Base-by-base conservation (phyloP, 257 asterid genomes). In the Phtheirospermum japonicum region DNA sequence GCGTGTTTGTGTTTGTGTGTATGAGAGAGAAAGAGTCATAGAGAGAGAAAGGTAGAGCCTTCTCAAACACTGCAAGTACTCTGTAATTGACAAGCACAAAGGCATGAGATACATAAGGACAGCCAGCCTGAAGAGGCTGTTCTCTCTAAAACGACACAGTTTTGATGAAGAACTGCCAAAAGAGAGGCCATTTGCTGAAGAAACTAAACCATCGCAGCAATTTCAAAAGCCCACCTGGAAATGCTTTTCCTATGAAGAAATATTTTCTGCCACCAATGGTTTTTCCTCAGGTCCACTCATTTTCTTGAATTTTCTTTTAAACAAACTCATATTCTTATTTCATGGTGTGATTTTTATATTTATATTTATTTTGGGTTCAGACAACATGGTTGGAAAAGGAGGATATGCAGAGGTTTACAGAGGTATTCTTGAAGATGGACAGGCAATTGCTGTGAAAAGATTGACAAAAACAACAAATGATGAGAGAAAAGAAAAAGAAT, bases 371-470 rank as follows among this genome's bases (percentile, higher is more conserved):
- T 20, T 3, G 54, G 49, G n/a, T 16, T 23, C 84, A 88, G 97
- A 81, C 9, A 85, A 89, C 54, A 68, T 92, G 84, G 99, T 83
- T 2, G 99, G 99, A 13, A 83, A 70, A 79, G 99, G 99, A 67
- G 99, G 99, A 9, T 89, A 71, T 72, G 97, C 99, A n/a, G 95
- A 89, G 89, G 99, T 92, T 1, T 92, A 85, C 85, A 92, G 71
- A 72, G 97, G 99, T 18, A 75, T 78, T 9, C 70, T 92, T 12
- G 85, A 76, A 70, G 82, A 82, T 65, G 99, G 99, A 6, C 75
- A 79, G 19, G 78, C 97, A 14, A 92, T 92, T 69, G 99, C 99
- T 4, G 94, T 92, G 5, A 92, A 92, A 64, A 73, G 85, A 72
- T 66, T 92, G 64, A 71, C 97, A 7, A 82, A 79, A 66, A n/a